phyloP scores from a whole-genome alignment of 2,329 filamentous ascomycete species.

The Westerdykella aurantiaca region DNA sequence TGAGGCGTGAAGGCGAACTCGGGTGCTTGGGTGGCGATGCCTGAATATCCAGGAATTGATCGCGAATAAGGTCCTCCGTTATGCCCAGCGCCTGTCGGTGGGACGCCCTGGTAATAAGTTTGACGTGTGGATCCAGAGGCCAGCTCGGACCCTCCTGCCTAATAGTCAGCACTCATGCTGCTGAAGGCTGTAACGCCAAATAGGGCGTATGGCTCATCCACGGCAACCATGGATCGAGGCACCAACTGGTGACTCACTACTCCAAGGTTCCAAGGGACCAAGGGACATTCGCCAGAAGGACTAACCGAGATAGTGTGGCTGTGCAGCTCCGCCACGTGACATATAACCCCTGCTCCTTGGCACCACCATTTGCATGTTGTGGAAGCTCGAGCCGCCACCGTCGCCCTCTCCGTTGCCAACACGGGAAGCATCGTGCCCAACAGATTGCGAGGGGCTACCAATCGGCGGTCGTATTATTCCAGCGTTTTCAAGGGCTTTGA shows the following conservation, averaged over 20 bases:
- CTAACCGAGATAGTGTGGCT: background rate
- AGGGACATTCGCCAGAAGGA: background rate
- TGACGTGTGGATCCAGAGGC: background rate
- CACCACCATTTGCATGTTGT: background rate
- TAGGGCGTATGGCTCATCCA: background rate
- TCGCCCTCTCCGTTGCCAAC: background rate
- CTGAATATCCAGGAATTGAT: conserved; percentile 19
- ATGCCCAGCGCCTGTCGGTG: background rate
- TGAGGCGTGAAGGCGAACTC: conserved; percentile 18
- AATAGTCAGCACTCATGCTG: conserved; percentile 4
- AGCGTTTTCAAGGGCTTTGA: background rate
- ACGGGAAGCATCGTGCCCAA: background rate
- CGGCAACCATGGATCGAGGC: too few relatives aligned
- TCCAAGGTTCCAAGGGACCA: background rate
- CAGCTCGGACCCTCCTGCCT: conserved; percentile 6
- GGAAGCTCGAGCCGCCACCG: background rate
- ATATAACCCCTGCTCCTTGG: background rate
- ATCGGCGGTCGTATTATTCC: too few relatives aligned
- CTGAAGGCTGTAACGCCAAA: conserved; percentile 9
- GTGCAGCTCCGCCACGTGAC: background rate
- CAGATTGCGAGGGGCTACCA: too few relatives aligned
- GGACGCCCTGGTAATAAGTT: conserved; percentile 7
- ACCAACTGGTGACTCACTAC: background rate
- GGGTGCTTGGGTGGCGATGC: conserved; percentile 16
- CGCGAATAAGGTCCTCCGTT: conserved; percentile 4